Conservation (phyloP, 495 filamentous ascomycete genomes). For the Neurospora sp. region DNA sequence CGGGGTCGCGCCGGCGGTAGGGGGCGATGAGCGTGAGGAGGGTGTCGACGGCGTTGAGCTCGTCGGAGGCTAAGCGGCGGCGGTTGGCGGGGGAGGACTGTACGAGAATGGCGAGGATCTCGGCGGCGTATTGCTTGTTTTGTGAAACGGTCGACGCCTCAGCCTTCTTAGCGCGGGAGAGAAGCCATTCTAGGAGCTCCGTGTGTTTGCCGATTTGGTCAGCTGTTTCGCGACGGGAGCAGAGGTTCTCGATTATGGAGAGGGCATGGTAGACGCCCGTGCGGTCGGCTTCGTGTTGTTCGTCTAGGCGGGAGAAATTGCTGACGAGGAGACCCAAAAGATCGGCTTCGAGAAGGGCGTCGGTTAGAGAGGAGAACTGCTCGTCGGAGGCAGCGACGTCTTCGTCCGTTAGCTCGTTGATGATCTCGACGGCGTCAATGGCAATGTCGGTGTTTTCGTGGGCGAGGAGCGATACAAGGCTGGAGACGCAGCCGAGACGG, state of each 20-base stretch:
- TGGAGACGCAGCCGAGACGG: conserved; percentile 63
- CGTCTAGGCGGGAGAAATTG: conserved; percentile 77
- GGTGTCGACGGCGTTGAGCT: conserved; percentile 62
- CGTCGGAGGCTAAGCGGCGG: conserved; percentile 40
- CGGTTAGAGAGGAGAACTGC: conserved; percentile 75
- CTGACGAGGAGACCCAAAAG: conserved; percentile 72
- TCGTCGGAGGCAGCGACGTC: conserved; percentile 76
- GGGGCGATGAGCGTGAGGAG: conserved; percentile 74
- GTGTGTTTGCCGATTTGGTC: conserved; percentile 62
- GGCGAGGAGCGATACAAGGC: conserved; percentile 69
- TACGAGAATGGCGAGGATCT: conserved; percentile 78
- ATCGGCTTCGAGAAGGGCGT: conserved; percentile 74
- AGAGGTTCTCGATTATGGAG: conserved; percentile 76
- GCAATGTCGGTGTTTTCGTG: conserved; percentile 98
- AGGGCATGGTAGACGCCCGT: conserved; percentile 81
- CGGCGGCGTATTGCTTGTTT: conserved; percentile 93
- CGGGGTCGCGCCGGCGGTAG: conserved; percentile 86
- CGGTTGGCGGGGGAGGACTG: conserved; percentile 55
- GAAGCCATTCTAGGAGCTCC: conserved; percentile 62
- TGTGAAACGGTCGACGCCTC: conserved; percentile 44
- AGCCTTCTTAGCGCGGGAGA: conserved; percentile 42
- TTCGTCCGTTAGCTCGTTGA: conserved; percentile 88
- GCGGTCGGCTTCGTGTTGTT: conserved; percentile 65
- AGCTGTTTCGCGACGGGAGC: conserved; percentile 50
- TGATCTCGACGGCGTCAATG: conserved; percentile 81